Conservation (phyloP, 2,329 filamentous ascomycete genomes). For the Colletotrichum sp. region DNA sequence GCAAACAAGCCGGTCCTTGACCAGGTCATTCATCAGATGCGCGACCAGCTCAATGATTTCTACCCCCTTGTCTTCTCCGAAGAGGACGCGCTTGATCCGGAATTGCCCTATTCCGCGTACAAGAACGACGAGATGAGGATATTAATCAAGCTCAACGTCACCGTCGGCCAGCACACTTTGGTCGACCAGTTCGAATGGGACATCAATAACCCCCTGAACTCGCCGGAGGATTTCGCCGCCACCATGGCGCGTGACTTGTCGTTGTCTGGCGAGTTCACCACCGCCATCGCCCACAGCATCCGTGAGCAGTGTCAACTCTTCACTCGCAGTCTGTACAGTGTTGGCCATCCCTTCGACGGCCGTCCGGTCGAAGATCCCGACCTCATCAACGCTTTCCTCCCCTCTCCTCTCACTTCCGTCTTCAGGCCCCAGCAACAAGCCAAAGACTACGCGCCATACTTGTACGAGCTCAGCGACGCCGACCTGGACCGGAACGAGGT, state of each 20-base stretch:
- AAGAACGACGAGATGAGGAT: constrained; percentile 99
- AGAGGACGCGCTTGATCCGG: constrained; percentile 88
- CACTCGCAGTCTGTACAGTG: constrained; percentile 89
- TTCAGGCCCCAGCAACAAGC: constrained; percentile 92
- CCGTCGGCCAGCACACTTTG: constrained; percentile 91
- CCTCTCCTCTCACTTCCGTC: constrained; percentile 79
- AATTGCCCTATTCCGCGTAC: constrained; percentile 89
- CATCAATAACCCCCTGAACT: constrained; percentile 93
- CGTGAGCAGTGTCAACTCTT: constrained; percentile 95
- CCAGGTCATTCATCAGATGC: constrained; percentile 71
- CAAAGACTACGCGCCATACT: constrained; percentile 91
- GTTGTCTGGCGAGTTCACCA: constrained; percentile 93
- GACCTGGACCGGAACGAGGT: constrained; percentile 91
- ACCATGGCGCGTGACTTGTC: constrained; percentile 91
- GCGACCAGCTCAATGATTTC: constrained; percentile 90
- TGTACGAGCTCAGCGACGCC: constrained; percentile 91
- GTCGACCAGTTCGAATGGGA: constrained; percentile 99
- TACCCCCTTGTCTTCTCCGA: constrained; percentile 91
- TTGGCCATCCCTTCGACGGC: constrained; percentile 94
- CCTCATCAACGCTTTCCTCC: constrained; percentile 82
- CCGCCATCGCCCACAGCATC: constrained; percentile 96
- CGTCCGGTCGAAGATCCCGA: constrained; percentile 92
- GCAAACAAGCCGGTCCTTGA: constrained; percentile 68
- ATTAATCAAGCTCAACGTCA: constrained; percentile 94
- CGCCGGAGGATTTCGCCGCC: constrained; percentile 90